Conservation (phyloP, 306 rosid genomes). For the Sicyos edulis region DNA sequence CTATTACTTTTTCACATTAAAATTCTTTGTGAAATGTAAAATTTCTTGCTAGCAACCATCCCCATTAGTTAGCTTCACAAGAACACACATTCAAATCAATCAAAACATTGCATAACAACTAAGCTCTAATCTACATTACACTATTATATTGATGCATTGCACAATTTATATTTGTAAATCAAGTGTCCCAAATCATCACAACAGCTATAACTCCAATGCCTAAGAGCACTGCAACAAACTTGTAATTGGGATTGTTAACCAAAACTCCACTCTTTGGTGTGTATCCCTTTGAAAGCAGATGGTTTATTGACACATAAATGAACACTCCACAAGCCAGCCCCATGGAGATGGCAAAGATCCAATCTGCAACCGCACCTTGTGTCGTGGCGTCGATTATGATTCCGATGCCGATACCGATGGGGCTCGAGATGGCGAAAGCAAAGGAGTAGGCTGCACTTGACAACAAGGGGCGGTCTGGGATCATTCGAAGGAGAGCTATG, state of each 20-base stretch:
- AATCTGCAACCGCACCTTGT: conserved; percentile 58
- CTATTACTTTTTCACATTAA: not conserved
- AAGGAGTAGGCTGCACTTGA: conserved; percentile 56
- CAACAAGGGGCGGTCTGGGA: conserved; percentile 50
- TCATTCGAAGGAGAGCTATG: conserved; percentile 73
- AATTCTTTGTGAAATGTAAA: not conserved
- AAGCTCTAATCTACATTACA: not conserved
- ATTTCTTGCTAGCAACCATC: conserved; percentile 12
- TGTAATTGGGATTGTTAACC: conserved; percentile 38
- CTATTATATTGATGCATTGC: not conserved
- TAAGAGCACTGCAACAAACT: conserved; percentile 51
- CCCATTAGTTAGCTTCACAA: not conserved
- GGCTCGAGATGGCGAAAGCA: conserved; percentile 71
- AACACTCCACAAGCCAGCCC: conserved; percentile 80
- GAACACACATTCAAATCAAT: not conserved
- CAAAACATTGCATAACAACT: not conserved
- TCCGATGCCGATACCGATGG: conserved; percentile 67
- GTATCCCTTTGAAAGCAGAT: conserved; percentile 60
- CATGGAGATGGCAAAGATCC: conserved; percentile 74
- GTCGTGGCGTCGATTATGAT: conserved; percentile 65
- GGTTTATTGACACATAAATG: conserved; percentile 67
- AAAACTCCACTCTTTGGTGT: conserved; percentile 29
- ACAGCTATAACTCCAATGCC: conserved; percentile 67
- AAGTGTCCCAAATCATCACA: conserved; percentile 86
- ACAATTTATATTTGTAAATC: not conserved